Percentiles rank a stretch among this genome's conserved stretches.
phyloP scores from a whole-genome alignment of 768 basidiomycete species.

The Tulasnella sp. region DNA sequence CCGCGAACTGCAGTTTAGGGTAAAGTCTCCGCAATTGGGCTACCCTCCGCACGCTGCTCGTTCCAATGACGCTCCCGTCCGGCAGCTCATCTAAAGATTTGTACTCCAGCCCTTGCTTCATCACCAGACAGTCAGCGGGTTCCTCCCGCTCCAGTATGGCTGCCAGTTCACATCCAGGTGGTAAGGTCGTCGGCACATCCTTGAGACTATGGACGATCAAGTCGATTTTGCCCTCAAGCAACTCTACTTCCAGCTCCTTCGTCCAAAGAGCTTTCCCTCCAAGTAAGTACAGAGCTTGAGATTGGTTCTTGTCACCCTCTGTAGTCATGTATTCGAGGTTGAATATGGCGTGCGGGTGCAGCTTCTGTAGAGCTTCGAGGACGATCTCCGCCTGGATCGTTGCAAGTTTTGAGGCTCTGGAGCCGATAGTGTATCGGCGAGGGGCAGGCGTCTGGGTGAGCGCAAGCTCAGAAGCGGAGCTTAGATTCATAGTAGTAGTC shows the following conservation, averaged over 20 bases:
- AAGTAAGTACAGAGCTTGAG: conserved; percentile 76
- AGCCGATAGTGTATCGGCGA: conserved; percentile 61
- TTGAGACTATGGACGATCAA: conserved; percentile 91
- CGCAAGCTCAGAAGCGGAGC: neutral
- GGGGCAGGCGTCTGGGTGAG: neutral
- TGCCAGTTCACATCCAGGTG: conserved; percentile 77
- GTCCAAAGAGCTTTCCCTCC: conserved; percentile 97
- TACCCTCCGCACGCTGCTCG: conserved; percentile 87
- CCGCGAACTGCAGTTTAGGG: conserved; percentile 73
- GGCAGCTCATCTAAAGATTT: conserved; percentile 78
- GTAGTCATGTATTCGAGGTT: conserved; percentile 63
- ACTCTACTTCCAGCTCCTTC: conserved; percentile 85
- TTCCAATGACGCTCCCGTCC: conserved; percentile 86
- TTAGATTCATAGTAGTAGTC: neutral
- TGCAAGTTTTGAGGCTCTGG: conserved; percentile 82
- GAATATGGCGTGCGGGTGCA: conserved; percentile 53
- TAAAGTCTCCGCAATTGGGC: conserved; percentile 82
- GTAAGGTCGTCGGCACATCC: conserved; percentile 86
- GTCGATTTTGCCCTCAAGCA: conserved; percentile 71
- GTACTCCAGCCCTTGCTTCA: conserved; percentile 69
- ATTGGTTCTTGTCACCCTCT: conserved; percentile 84
- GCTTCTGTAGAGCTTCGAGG: conserved; percentile 54
- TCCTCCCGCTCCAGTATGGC: conserved; percentile 85
- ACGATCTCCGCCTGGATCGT: conserved; percentile 86
- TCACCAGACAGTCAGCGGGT: conserved; percentile 82